Base-by-base conservation (phyloP, 768 basidiomycete genomes). In the Coprinopsis cinerea region DNA sequence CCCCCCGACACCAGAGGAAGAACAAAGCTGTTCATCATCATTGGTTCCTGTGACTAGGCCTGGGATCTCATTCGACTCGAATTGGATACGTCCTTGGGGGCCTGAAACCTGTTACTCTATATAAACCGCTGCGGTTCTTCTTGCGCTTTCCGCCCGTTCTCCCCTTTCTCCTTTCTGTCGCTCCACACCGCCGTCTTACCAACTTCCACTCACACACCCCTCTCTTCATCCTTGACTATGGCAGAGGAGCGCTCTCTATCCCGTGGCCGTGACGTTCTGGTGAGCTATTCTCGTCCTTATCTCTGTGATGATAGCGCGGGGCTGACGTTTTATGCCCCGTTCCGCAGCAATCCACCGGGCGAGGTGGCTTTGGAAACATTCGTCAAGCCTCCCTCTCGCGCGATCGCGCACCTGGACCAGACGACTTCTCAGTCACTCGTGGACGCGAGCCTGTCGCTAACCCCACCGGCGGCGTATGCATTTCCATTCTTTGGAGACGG, bases 291-390 rank as follows among this genome's bases (percentile, higher is more conserved):
- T 23, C 28, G 18, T n/a, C 22, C 44, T 35, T 32, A 35, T 39
- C 4, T 56, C 14, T 27, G 25, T 44, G 51, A 22, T 22, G 52
- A 48, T n/a, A 52, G 10, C 48, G 22, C 23, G 4, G 10, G 4
- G 7, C 26, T 32, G n/a, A 26, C n/a, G 26, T 15, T 22, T 10
- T 14, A 18, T 37, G 23, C 26, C 39, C 18, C 27, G 23, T 41
- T 17, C 43, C 22, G 32, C 48, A 81, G 76, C 64, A 68, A 28
- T 82, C 82, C 2, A 75, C 81, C 27, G 86, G 86, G 5, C 73
- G 86, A 51, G 86, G 85, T 4, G 86, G 86, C 7, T 18, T 71
- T 3, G 85, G 85, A 15, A 88, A 88, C 64, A 82, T 88, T 52
- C 75, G 78, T 51, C 67, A 57, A 20, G 49, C 76, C 23, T 75